A percentile compares a stretch with the other conserved stretches of the same genome.
Evolutionary conservation across 805 yeast species (phyloP).

Genomic region (Yamadazyma insecticola): DNA sequence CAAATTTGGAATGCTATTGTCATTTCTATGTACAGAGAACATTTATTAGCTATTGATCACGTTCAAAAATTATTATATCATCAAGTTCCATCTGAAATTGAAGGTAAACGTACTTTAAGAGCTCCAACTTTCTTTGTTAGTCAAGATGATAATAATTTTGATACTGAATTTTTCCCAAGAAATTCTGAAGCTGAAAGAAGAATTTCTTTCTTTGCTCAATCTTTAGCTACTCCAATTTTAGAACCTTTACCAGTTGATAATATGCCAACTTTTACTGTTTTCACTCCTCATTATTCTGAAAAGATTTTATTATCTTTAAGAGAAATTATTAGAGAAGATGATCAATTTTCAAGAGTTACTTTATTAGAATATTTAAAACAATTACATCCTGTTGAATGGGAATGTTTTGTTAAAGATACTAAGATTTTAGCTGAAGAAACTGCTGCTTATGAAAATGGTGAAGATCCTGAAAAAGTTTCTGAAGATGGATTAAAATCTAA

Average conservation of each 20-base stretch:
- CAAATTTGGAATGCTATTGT: constrained; percentile 99
- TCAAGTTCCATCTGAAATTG: constrained; percentile 97
- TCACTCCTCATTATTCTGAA: constrained; percentile 85
- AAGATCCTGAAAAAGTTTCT: constrained; percentile 27
- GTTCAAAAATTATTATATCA: constrained; percentile 96
- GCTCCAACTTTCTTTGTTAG: constrained; percentile 99
- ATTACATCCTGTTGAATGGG: constrained; percentile 55
- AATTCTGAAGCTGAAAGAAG: constrained; percentile 99
- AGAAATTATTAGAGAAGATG: constrained; percentile 75
- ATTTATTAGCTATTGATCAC: constrained; percentile 94
- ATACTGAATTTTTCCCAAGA: constrained; percentile 94
- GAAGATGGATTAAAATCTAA: constrained; percentile 33
- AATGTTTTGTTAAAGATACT: constrained; percentile 52
- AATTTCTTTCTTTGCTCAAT: constrained; percentile 98
- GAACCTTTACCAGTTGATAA: constrained; percentile 99
- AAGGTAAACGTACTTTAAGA: constrained; percentile 96
- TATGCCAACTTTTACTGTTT: constrained; percentile 97
- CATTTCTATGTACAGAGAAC: constrained; percentile 99
- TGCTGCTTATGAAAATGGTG: constrained; percentile 52
- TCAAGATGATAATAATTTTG: constrained; percentile 93
- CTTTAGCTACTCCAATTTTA: constrained; percentile 96
- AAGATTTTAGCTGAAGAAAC: constrained; percentile 50
- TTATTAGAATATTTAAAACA: constrained; percentile 53
- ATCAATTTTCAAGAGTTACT: constrained; percentile 53
- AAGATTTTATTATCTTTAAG: constrained; percentile 70